Evolutionary conservation across 2,329 filamentous ascomycete genomes (phyloP).

Genomic region (Myriosclerotinia duriaeana): DNA sequence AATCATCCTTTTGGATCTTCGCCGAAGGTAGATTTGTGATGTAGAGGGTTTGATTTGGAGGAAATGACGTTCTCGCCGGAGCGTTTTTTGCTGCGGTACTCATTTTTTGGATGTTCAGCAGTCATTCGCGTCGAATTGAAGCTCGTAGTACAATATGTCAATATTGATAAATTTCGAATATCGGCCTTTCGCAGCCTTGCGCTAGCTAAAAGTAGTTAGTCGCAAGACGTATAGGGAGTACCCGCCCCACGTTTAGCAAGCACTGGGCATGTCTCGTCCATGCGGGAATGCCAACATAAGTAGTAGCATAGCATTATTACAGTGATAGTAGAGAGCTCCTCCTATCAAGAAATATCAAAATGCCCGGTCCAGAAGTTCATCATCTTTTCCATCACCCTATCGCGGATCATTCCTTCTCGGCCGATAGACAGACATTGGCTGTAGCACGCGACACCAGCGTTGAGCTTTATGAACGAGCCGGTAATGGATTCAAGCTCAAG

Average conservation of each 20-base stretch:
- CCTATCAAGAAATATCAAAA: slow-evolving; percentile 66
- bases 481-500: slow-evolving; percentile 75
- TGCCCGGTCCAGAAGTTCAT: slow-evolving; percentile 87
- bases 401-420: slow-evolving; percentile 96
- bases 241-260: slow-evolving; percentile 16
- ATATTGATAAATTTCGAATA: slow-evolving; percentile 16
- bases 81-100: slow-evolving; percentile 3
- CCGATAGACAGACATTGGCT: slow-evolving; percentile 82
- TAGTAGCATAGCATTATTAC: slow-evolving; percentile 18
- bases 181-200: slow-evolving; percentile 22
- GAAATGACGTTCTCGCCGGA: slow-evolving; percentile 37
- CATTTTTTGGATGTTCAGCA: slow-evolving; percentile 12
- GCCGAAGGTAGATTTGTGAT: slow-evolving; percentile 80
- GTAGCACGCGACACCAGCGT: slow-evolving; percentile 88
- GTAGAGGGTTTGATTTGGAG: slow-evolving; percentile 83
- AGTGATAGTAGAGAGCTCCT: slow-evolving; percentile 97
- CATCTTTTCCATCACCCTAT: slow-evolving; percentile 97
- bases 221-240: neutral
- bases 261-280: slow-evolving; percentile 19
- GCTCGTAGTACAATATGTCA: neutral
- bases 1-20: slow-evolving; percentile 85
- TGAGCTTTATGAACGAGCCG: slow-evolving; percentile 78
- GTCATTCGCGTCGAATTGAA: slow-evolving; percentile 9
- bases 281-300: slow-evolving; percentile 24
- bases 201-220: slow-evolving; percentile 20